phyloP scores from a whole-genome alignment of 441 rosid genomes.

The Gossypium lobatum region DNA sequence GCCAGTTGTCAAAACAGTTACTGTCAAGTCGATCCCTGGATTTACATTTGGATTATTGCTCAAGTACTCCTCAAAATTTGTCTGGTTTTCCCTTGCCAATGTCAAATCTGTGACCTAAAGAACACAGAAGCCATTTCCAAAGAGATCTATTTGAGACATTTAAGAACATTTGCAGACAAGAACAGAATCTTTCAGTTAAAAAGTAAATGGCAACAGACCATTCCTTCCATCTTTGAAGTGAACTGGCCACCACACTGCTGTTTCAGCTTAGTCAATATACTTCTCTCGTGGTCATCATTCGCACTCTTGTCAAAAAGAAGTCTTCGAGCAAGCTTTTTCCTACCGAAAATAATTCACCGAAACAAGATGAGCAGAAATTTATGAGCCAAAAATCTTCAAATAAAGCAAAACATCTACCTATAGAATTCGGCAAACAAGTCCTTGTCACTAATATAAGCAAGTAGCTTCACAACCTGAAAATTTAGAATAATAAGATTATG shows the following conservation, averaged over 20 bases:
- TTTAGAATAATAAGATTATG: neutral
- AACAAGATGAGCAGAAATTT: neutral
- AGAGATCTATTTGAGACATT: neutral
- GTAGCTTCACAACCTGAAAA: conserved; percentile 43
- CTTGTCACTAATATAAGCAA: conserved; percentile 46
- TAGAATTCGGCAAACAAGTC: conserved; percentile 49
- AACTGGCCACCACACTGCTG: conserved; percentile 51
- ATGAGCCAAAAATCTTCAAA: neutral
- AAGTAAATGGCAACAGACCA: conserved; percentile 29
- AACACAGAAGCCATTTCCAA: neutral
- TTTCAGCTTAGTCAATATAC: conserved; percentile 46
- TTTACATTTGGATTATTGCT: conserved; percentile 28
- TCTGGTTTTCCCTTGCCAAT: conserved; percentile 47
- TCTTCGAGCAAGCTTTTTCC: conserved; percentile 49
- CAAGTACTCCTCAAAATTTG: conserved; percentile 39
- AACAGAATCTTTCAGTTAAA: neutral
- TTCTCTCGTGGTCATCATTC: conserved; percentile 52
- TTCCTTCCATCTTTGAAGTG: conserved; percentile 58
- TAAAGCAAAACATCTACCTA: conserved; percentile 25
- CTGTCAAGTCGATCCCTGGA: conserved; percentile 46
- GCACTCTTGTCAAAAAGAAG: conserved; percentile 51
- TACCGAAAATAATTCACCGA: conserved; percentile 19
- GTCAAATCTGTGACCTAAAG: conserved; percentile 46
- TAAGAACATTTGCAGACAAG: neutral
- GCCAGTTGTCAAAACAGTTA: conserved; percentile 48